Evolutionary conservation across 1,284 basidiomycete genomes (phyloP), one percentile per base, ranked within the genome.

Genomic region (Cryptococcus sp.): DNA sequence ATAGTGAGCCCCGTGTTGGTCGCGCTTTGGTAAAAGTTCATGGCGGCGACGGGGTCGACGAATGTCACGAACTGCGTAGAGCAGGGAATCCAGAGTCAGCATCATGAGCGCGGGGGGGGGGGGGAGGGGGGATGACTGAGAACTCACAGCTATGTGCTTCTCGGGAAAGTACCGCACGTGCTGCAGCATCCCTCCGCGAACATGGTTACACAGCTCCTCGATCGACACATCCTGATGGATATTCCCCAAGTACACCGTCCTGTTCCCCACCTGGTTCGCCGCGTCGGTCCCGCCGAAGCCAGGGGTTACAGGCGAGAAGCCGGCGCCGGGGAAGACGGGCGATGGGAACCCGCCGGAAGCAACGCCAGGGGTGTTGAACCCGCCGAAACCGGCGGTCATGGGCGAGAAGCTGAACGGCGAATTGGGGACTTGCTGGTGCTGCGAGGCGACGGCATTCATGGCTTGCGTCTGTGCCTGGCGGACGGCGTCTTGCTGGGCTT

Each of bases 151-250:
- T 70, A 93, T 93, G 72, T 93, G 90, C 80, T 94, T 95, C 69
- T 95, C 92, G 63, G 87, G 85, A 84, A 95, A 89, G 75, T 91
- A 93, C 60, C 90, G 80, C 70, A 95, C 85, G 78, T 93, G 89
- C 53, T 78, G 72, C 51, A 96, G 78, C 55, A 93, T 89, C 54
- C 93, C 93, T 33, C 93, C 93, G 33, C 93, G 84, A 62, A 97
- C 88, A 28, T 90, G 86, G 71, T 96, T 96, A 79, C 92, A 96
- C 62, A 96, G 79, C 74, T 96, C 93, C 78, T 96, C 92, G 3
- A 88, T 82, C 5, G 86, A 87, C 21, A 91, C 93, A 80, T 96
- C 93, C 1, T 91, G 90, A 71, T 92, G 90, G 56, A 97, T 90
- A 77, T 94, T 94, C 6, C 92, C 92, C 49, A 96, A 79, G 76